Conservation (phyloP, 352 stramenopile species). For the Lagenidium giganteum region DNA sequence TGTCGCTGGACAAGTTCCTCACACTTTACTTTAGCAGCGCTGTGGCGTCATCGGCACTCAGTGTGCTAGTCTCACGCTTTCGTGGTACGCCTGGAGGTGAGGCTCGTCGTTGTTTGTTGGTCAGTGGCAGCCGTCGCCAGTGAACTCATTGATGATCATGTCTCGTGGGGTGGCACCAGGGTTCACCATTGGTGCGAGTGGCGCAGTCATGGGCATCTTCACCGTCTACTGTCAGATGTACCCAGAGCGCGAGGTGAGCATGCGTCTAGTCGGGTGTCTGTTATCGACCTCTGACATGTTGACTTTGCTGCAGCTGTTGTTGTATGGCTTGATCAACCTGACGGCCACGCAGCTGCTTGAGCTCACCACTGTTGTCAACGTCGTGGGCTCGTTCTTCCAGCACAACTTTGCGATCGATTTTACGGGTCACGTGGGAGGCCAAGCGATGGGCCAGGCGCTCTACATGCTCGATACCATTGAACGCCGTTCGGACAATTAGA, state of each 20-base stretch:
- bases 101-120: conserved; percentile 3
- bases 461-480: no score
- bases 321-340: conserved; percentile 60
- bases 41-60: conserved; percentile 61
- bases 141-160: neutral
- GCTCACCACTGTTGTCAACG: conserved; percentile 55
- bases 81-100: conserved; percentile 50
- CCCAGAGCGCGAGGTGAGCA: conserved; percentile 50
- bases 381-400: conserved; percentile 55
- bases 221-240: conserved; percentile 75
- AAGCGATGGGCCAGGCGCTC: no score
- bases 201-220: conserved; percentile 74
- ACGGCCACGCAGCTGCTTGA: conserved; percentile 59
- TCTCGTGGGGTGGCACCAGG: conserved; percentile 26
- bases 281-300: neutral
- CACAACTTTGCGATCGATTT: conserved; percentile 62
- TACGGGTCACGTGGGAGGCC: conserved; percentile 70
- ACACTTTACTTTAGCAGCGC: conserved; percentile 68
- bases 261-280: neutral
- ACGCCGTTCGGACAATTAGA: no score
- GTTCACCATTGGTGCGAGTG: conserved; percentile 78
- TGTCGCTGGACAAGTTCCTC: conserved; percentile 63
- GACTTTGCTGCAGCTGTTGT: conserved; percentile 34
- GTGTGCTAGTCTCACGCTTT: conserved; percentile 57
- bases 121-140: no score